Conservation (phyloP, 305 asterid genomes). For the Fraxinus ornus region DNA sequence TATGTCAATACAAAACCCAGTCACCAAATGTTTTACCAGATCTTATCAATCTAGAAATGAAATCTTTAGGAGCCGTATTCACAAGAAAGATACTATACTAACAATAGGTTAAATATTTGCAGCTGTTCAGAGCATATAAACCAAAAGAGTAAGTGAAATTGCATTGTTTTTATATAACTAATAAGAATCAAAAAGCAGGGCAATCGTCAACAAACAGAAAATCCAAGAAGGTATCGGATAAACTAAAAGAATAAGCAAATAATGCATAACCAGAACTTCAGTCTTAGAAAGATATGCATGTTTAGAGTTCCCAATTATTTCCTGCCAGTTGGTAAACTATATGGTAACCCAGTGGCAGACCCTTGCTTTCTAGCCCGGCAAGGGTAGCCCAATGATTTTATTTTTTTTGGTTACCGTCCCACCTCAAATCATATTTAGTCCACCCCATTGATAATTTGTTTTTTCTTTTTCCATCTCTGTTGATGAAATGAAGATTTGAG, state of each 20-base stretch:
- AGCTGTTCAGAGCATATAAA: constrained; percentile 18
- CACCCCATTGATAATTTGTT: not conserved
- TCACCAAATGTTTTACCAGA: constrained; percentile 1
- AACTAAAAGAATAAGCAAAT: not conserved
- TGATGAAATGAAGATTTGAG: not conserved
- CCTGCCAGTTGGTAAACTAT: not conserved
- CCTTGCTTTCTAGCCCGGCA: not conserved
- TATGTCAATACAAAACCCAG: constrained; percentile 3
- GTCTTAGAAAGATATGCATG: not conserved
- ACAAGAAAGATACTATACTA: constrained; percentile 9
- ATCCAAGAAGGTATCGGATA: not conserved
- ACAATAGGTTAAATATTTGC: not conserved
- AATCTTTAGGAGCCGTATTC: not conserved
- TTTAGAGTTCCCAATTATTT: not conserved
- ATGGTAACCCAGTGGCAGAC: not conserved
- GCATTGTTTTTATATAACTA: not conserved
- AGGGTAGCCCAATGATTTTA: not conserved
- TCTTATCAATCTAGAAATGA: constrained; percentile 1
- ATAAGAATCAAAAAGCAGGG: not conserved
- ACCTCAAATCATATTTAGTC: not conserved
- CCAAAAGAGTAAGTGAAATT: not conserved
- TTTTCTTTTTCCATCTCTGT: not conserved
- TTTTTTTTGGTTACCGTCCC: not conserved
- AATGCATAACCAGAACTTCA: constrained; percentile 1
- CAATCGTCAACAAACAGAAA: not conserved